phyloP scores from a whole-genome alignment of 2,329 filamentous ascomycete species.

The Colletotrichum tofieldiae region DNA sequence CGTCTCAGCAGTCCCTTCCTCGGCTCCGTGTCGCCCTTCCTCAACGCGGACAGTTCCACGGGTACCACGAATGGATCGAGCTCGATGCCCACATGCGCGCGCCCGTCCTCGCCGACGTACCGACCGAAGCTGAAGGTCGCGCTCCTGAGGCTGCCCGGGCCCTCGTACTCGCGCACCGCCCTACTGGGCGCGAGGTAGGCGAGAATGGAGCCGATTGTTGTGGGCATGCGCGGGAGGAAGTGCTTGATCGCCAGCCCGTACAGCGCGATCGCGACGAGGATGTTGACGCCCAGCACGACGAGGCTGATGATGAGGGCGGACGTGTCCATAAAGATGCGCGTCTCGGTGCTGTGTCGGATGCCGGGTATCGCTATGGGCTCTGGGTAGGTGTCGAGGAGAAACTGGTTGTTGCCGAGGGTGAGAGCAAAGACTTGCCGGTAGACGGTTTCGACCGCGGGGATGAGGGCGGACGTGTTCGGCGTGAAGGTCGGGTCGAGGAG shows the following conservation, averaged over 20 bases:
- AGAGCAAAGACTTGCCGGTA: conserved; percentile 49
- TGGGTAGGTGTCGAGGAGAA: conserved; percentile 20
- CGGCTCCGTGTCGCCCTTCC: conserved; percentile 30
- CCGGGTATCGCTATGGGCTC: conserved; percentile 33
- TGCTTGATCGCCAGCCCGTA: conserved; percentile 59
- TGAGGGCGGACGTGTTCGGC: conserved; percentile 45
- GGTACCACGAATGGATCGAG: conserved; percentile 59
- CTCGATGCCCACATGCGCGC: conserved; percentile 67
- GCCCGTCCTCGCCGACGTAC: conserved; percentile 64
- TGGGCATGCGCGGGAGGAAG: conserved; percentile 67
- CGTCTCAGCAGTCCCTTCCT: conserved; percentile 10
- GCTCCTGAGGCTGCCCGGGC: conserved; percentile 58
- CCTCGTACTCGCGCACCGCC: conserved; percentile 48
- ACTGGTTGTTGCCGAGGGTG: conserved; percentile 51
- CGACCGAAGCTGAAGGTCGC: conserved; percentile 69
- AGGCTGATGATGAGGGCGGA: conserved; percentile 63
- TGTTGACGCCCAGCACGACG: conserved; percentile 59
- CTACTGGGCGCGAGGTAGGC: conserved; percentile 64
- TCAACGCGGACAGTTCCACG: conserved; percentile 38
- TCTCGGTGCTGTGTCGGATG: conserved; percentile 48
- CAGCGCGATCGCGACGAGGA: conserved; percentile 58
- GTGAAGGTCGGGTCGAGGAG: conserved; percentile 52
- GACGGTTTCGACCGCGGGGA: conserved; percentile 42
- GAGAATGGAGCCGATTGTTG: conserved; percentile 63
- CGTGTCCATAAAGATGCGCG: conserved; percentile 64